Conservation (phyloP, 2,329 filamentous ascomycete species). For the Xylaria sp. region DNA sequence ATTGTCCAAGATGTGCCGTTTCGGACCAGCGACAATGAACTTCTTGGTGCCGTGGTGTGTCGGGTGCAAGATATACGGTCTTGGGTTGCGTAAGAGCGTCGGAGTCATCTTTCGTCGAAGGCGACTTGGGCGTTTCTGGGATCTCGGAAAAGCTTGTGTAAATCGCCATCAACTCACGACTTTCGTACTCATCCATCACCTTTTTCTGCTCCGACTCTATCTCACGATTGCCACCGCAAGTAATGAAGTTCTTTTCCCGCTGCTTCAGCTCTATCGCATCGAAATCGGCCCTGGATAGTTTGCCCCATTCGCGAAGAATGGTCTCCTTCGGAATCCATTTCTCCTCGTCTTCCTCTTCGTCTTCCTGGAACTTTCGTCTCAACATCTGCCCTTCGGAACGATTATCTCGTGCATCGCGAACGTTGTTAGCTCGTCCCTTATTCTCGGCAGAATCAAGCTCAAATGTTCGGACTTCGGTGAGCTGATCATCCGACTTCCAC, state of each 20-base stretch:
- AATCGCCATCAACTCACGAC: slow-evolving; percentile 62
- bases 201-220: slow-evolving; percentile 60
- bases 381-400: slow-evolving; percentile 72
- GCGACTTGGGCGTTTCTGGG: slow-evolving; percentile 59
- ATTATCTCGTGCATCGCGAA: slow-evolving; percentile 72
- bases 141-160: slow-evolving; percentile 59
- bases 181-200: slow-evolving; percentile 59
- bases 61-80: slow-evolving; percentile 42
- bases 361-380: slow-evolving; percentile 56
- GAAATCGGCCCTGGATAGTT: slow-evolving; percentile 52
- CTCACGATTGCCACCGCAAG: slow-evolving; percentile 54
- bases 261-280: slow-evolving; percentile 48
- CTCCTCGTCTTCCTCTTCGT: slow-evolving; percentile 60
- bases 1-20: slow-evolving; percentile 45
- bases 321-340: slow-evolving; percentile 56
- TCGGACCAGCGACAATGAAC: slow-evolving; percentile 54
- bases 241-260: slow-evolving; percentile 53
- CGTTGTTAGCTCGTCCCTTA: slow-evolving; percentile 65
- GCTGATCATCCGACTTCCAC: slow-evolving; percentile 68
- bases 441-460: slow-evolving; percentile 74
- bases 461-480: slow-evolving; percentile 70
- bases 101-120: slow-evolving; percentile 40
- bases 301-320: slow-evolving; percentile 56
- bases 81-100: slow-evolving; percentile 31
- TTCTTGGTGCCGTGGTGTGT: slow-evolving; percentile 49